phyloP scores from a whole-genome alignment of 208 protist species.

The Angomonas ambiguus region DNA sequence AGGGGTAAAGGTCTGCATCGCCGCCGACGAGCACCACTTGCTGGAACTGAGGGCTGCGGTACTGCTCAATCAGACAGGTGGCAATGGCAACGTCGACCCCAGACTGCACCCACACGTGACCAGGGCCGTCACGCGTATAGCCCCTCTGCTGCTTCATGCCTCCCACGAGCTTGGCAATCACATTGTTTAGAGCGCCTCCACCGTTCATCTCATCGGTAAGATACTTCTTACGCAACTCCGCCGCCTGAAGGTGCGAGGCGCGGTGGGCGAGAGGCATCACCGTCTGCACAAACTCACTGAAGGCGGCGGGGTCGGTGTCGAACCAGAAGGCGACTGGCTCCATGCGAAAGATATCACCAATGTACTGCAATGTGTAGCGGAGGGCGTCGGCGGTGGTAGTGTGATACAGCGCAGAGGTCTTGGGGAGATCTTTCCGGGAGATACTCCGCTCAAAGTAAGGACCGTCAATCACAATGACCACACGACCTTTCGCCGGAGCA shows the following conservation, averaged over 20 bases:
- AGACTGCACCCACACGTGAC: constrained; percentile 80
- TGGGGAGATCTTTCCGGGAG: constrained; percentile 14
- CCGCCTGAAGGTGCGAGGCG: constrained; percentile 50
- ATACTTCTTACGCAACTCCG: constrained; percentile 42
- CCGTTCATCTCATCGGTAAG: constrained; percentile 83
- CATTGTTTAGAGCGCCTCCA: constrained; percentile 56
- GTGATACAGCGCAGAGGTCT: constrained; percentile 50
- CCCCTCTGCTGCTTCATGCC: constrained; percentile 75
- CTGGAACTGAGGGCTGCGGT: constrained; percentile 57
- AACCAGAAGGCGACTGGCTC: constrained; percentile 81
- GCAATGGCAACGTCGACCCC: constrained; percentile 82
- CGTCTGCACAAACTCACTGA: constrained; percentile 74
- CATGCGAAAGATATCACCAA: constrained; percentile 77
- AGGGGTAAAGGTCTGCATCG: constrained; percentile 72
- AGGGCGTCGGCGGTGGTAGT: constrained; percentile 38
- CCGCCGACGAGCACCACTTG: constrained; percentile 85
- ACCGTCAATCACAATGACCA: constrained; percentile 80
- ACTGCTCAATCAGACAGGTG: constrained; percentile 73
- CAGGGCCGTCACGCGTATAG: constrained; percentile 66
- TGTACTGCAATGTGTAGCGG: constrained; percentile 60
- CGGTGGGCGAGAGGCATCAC: constrained; percentile 65
- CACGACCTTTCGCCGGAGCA: constrained; percentile 32
- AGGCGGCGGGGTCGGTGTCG: constrained; percentile 72
- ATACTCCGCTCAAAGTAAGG: constrained; percentile 85
- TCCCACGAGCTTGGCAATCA: constrained; percentile 75